A percentile compares a stretch with the other conserved stretches of the same genome.
phyloP scores from a whole-genome alignment of 768 basidiomycete species.

The Boletus patriciae region DNA sequence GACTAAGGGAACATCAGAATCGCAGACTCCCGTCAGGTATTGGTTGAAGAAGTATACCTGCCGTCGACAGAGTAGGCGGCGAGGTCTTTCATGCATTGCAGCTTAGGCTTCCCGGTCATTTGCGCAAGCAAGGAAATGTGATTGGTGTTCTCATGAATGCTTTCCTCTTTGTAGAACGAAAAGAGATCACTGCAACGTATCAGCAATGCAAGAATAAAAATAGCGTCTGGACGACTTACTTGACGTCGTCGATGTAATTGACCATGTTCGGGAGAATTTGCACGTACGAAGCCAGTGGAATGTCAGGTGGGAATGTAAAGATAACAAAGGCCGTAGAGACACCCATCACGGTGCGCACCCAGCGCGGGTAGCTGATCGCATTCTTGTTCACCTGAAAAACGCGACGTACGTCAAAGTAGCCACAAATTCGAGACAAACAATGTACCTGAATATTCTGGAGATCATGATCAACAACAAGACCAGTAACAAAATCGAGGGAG shows the following conservation, averaged over 20 bases:
- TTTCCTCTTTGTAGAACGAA: slow-evolving; percentile 7
- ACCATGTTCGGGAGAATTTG: slow-evolving; percentile 8
- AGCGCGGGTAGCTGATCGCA: slow-evolving; percentile 4
- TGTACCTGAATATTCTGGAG: background rate
- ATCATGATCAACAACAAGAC: slow-evolving; percentile 4
- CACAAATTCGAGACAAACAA: no score
- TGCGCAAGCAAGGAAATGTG: slow-evolving; percentile 2
- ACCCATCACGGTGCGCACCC: slow-evolving; percentile 7
- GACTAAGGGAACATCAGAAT: background rate
- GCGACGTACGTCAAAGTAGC: no score
- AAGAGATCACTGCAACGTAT: background rate
- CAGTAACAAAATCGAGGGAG: slow-evolving; percentile 1
- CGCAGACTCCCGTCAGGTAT: background rate
- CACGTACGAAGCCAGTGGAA: slow-evolving; percentile 1
- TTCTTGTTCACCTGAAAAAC: background rate
- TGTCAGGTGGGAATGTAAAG: slow-evolving; percentile 7
- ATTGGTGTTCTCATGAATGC: background rate
- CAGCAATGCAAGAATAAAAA: background rate
- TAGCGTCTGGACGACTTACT: background rate
- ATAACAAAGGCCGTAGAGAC: slow-evolving; percentile 1
- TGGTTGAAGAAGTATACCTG: background rate
- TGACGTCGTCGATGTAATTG: slow-evolving; percentile 7
- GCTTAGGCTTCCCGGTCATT: slow-evolving; percentile 1
- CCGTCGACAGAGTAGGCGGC: background rate
- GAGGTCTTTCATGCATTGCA: slow-evolving; percentile 8